A percentile compares a stretch with the other conserved stretches of the same genome.
Conservation (phyloP, 306 rosid species). For the Arachis stenosperma region DNA sequence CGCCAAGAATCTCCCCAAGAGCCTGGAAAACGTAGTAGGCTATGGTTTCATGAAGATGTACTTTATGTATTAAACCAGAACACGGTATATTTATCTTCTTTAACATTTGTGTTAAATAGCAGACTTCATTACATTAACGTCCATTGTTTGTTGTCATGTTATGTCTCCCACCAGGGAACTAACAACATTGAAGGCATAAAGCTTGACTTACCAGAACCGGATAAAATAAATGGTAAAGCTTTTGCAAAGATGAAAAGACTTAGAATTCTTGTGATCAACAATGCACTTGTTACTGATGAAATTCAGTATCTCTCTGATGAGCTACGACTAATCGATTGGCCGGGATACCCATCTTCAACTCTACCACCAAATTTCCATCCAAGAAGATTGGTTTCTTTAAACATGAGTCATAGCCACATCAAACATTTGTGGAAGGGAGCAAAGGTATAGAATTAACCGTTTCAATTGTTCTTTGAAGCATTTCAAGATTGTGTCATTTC, state of each 20-base stretch:
- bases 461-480: neutral
- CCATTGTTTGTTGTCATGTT: neutral
- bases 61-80: slow-evolving; percentile 9
- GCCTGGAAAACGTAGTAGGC: slow-evolving; percentile 26
- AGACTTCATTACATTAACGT: neutral
- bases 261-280: slow-evolving; percentile 17
- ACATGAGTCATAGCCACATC: neutral
- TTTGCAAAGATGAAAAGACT: slow-evolving; percentile 32
- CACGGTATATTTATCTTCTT: neutral
- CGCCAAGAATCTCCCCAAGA: slow-evolving; percentile 16
- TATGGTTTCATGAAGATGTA: slow-evolving; percentile 42
- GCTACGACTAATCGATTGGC: slow-evolving; percentile 24
- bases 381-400: slow-evolving; percentile 23
- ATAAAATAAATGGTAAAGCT: neutral
- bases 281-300: slow-evolving; percentile 10
- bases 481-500: neutral
- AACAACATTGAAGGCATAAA: slow-evolving; percentile 25
- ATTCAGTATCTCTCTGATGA: slow-evolving; percentile 15
- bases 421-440: slow-evolving; percentile 19
- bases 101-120: neutral
- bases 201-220: slow-evolving; percentile 7
- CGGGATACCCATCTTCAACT: slow-evolving; percentile 19
- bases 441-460: slow-evolving; percentile 15
- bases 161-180: neutral
- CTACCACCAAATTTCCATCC: slow-evolving; percentile 23